Conservation (phyloP, 352 stramenopile genomes). For the Phytophthora pisi region DNA sequence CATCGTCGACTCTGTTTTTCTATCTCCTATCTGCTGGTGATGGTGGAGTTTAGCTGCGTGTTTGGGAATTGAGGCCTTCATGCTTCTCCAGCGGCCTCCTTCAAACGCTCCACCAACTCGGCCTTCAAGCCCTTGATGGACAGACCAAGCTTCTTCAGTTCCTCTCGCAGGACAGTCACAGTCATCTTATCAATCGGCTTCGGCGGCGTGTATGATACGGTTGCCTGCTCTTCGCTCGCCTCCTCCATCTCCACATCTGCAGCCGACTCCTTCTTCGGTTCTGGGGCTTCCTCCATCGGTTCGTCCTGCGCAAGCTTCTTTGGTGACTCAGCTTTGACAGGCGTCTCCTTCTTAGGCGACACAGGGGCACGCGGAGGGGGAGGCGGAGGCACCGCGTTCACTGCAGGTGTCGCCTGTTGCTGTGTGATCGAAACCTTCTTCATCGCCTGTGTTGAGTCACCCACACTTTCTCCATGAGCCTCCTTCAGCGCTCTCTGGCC, state of each 20-base stretch:
- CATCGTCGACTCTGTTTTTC: slow-evolving; percentile 23
- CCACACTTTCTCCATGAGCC: slow-evolving; percentile 43
- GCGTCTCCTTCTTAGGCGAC: slow-evolving; percentile 15
- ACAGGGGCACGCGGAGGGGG: slow-evolving; percentile 31
- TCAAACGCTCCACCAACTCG: slow-evolving; percentile 81
- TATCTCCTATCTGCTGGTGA: slow-evolving; percentile 39
- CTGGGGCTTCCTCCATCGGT: slow-evolving; percentile 26
- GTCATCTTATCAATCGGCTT: slow-evolving; percentile 85
- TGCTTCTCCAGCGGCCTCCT: slow-evolving; percentile 60
- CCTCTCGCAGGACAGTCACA: slow-evolving; percentile 67
- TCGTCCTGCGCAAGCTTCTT: slow-evolving; percentile 29
- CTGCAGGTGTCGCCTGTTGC: slow-evolving; percentile 21
- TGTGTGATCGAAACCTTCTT: slow-evolving; percentile 45
- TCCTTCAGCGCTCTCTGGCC: slow-evolving; percentile 72
- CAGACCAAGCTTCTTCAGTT: slow-evolving; percentile 76
- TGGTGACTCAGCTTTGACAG: slow-evolving; percentile 16
- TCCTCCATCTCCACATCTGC: slow-evolving; percentile 69
- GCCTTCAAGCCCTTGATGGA: slow-evolving; percentile 86
- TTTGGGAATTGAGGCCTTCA: slow-evolving; percentile 19
- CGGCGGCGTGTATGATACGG: slow-evolving; percentile 60
- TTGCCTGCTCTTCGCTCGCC: slow-evolving; percentile 30
- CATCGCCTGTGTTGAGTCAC: slow-evolving; percentile 53
- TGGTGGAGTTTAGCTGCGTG: slow-evolving; percentile 19
- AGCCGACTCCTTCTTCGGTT: slow-evolving; percentile 23
- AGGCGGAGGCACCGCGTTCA: slow-evolving; percentile 32